phyloP scores from a whole-genome alignment of 2,329 filamentous ascomycete genomes.

The Coleophoma cylindrospora region DNA sequence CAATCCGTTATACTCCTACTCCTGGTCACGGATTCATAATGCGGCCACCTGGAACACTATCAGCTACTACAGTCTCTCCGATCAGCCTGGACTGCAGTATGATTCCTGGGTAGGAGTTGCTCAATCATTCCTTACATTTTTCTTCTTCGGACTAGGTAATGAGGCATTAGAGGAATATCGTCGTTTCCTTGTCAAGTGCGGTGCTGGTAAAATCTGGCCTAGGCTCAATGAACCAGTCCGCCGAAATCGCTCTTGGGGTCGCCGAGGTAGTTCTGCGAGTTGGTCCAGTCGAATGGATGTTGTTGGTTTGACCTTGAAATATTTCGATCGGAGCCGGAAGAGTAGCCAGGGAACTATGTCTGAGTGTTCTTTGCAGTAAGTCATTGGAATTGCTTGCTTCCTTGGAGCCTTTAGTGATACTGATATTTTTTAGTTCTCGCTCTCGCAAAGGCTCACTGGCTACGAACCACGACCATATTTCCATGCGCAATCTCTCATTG shows the following conservation, averaged over 20 bases:
- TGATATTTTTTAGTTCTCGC: not conserved
- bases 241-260: not conserved
- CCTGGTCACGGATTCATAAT: slow-evolving; percentile 48
- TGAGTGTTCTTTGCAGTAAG: not conserved
- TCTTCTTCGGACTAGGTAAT: slow-evolving; percentile 59
- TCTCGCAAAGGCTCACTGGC: slow-evolving; percentile 5
- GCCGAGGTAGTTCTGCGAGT: slow-evolving; percentile 2
- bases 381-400: not conserved
- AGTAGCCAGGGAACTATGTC: slow-evolving; percentile 6
- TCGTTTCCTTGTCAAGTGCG: slow-evolving; percentile 10
- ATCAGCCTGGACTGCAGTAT: slow-evolving; percentile 34
- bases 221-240: slow-evolving; percentile 8
- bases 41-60: slow-evolving; percentile 41
- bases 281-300: slow-evolving; percentile 15
- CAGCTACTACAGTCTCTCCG: slow-evolving; percentile 34
- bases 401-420: not conserved
- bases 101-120: slow-evolving; percentile 54
- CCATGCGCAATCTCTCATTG: not conserved
- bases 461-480: slow-evolving; percentile 4
- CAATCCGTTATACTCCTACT: slow-evolving; percentile 34
- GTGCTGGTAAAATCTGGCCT: slow-evolving; percentile 17
- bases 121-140: slow-evolving; percentile 49
- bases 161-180: slow-evolving; percentile 53
- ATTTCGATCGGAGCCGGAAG: slow-evolving; percentile 14
- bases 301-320: slow-evolving; percentile 15